These are phyloP conservation scores for Fusarium staphyleae DNA, from an alignment of 2,329 filamentous ascomycete species.

Conservation along the genomic window DNA sequence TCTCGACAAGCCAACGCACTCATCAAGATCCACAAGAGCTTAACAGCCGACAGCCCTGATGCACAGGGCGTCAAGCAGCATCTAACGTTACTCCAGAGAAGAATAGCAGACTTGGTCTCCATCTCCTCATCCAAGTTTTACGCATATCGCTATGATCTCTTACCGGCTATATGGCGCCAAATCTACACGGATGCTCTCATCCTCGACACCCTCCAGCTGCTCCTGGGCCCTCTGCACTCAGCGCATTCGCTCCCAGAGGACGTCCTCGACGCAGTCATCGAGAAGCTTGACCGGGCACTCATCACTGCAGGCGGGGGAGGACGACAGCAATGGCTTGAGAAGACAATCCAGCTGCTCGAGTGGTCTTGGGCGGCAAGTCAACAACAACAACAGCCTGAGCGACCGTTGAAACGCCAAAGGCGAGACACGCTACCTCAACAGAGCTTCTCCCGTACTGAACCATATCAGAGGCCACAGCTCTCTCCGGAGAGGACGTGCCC, in stretches of 20 bases:
- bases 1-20: constrained; percentile 41
- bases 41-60: background rate
- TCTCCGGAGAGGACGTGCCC: constrained; percentile 37
- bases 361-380: constrained; percentile 31
- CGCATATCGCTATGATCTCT: constrained; percentile 69
- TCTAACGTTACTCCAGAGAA: constrained; percentile 48
- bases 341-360: constrained; percentile 55
- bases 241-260: constrained; percentile 17
- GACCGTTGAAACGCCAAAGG: constrained; percentile 36
- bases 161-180: constrained; percentile 72
- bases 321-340: constrained; percentile 57
- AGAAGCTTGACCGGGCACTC: constrained; percentile 75
- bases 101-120: constrained; percentile 63
- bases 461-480: constrained; percentile 40
- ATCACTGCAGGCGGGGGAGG: constrained; percentile 75
- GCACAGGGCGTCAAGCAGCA: constrained; percentile 11
- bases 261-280: constrained; percentile 64
- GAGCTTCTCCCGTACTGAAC: constrained; percentile 42
- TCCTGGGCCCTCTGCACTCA: constrained; percentile 31
- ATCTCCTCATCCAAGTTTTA: constrained; percentile 73
- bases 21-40: constrained; percentile 32
- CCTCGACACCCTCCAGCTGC: constrained; percentile 60
- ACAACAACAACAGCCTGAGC: constrained; percentile 14
- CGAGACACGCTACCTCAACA: background rate
- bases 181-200: constrained; percentile 76